Conservation (phyloP, 371 early-diverging fungal species). For the Mucor piriformis region DNA sequence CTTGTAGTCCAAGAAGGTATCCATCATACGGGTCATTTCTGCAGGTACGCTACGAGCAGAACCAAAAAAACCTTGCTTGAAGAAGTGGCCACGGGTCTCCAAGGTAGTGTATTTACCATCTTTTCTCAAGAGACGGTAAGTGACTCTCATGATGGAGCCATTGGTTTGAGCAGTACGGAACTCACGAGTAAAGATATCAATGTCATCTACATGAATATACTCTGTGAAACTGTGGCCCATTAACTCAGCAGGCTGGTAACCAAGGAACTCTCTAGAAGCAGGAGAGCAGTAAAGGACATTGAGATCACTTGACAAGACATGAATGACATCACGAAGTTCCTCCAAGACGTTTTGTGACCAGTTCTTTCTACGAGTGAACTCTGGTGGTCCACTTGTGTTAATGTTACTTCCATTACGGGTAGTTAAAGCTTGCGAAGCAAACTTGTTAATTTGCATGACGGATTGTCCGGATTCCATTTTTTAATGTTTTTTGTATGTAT, state of each 20-base stretch:
- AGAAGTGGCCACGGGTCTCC: conserved; percentile 27
- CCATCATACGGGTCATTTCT: conserved; percentile 21
- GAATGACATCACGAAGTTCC: conserved; percentile 53
- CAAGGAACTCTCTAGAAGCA: conserved; percentile 43
- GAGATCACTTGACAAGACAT: conserved; percentile 16
- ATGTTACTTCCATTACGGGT: neutral
- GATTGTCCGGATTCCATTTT: conserved; percentile 23
- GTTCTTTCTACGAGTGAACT: conserved; percentile 49
- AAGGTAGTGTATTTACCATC: conserved; percentile 28
- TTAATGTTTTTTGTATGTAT: neutral
- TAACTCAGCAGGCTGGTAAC: conserved; percentile 47
- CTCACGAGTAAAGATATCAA: conserved; percentile 28
- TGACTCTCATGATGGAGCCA: neutral
- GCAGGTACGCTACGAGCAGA: conserved; percentile 24
- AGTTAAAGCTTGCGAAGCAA: conserved; percentile 24
- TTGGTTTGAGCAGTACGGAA: conserved; percentile 13
- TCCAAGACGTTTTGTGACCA: conserved; percentile 50
- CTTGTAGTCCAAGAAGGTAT: conserved; percentile 24
- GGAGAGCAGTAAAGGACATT: conserved; percentile 32
- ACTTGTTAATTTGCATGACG: conserved; percentile 21
- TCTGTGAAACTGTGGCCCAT: conserved; percentile 26
- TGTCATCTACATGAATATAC: conserved; percentile 32
- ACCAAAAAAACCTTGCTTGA: conserved; percentile 22
- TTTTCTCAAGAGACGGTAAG: conserved; percentile 21
- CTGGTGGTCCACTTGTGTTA: conserved; percentile 15